Evolutionary conservation across 2,329 filamentous ascomycete genomes (phyloP), one percentile per base, ranked within the genome.

Genomic region (Xylariaceae sp.): DNA sequence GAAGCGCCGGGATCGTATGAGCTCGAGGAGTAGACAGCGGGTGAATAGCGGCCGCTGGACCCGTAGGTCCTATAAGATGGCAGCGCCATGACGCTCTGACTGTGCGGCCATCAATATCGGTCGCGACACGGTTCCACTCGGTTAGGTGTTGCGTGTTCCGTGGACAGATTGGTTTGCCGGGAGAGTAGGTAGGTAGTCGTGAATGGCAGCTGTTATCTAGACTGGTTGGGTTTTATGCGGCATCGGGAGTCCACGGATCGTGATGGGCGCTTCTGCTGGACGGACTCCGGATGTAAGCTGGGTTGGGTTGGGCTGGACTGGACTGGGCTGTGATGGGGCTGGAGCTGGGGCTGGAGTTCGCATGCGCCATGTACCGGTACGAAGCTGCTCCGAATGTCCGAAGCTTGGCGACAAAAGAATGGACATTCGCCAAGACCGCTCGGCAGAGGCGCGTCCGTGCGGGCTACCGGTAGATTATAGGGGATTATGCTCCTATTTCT

Each of bases 61-160:
- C 57, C 59, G 51, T 61, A 60, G 55, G 56, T 71, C 65, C 66
- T 72, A 70, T 71, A 70, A 62, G 70, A 66, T 67, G 68, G 67
- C 65, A 71, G 69, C 69, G 58, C 58, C 56, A 60, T 62, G 51
- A 71, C 72, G 64, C 56, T 64, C 54, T 55, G 54, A 46, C 53
- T 47, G 45, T 59, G 61, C 53, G 65, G 64, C 65, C 64, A 67
- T 65, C 55, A 58, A 61, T 43, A 34, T 40, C n/a, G 26, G 40
- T 18, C 29, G 44, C n/a, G 16, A 13, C n/a, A 43, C 41, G n/a
- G 41, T 21, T n/a, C 15, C 12, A 12, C 41, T 43, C 41, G 13
- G 41, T 29, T 21, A 15, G 21, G 15, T n/a, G 41, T 26, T 16
- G 22, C 32, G 16, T 34, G 29, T 49, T 16, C 29, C 10, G 16